Evolutionary conservation across 371 early-diverging fungal species (phyloP), one percentile per base, ranked within the genome.

Genomic region (Mucor saturninus): DNA sequence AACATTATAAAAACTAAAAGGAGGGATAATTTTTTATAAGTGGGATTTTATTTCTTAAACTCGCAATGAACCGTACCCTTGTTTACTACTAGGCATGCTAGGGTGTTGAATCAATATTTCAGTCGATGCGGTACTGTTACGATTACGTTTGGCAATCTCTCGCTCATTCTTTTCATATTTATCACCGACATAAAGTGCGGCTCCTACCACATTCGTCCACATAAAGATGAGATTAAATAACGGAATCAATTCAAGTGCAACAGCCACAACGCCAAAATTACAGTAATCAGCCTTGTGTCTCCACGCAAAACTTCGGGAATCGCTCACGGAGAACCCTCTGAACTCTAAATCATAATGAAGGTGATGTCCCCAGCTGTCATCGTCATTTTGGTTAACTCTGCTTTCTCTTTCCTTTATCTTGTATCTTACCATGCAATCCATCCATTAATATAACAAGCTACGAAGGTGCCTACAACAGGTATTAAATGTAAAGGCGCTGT

Each of bases 201-300:
- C 86, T 7, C 87, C 90, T 4, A 91, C 87, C n/a, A 86, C 84
- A 59, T 91, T 91, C 5, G 93, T 91, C 83, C 88, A 91, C 72
- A 89, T 82, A 61, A 91, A 91, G 1, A 92, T 32, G 15, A 89
- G 59, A 40, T 88, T 87, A 50, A 86, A 83, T 2, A 92, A 51
- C 3, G 91, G 91, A 4, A 92, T 74, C 59, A 89, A 64, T 61
- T 89, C 88, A 11, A 91, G 65, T 1, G 79, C 86, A 0, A 86
- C 81, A 2, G 89, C 88, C 0, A 86, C 82, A 2, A 76, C 66
- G 4, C 92, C 92, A 75, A 92, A 92, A 11, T 73, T 56, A 31
- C 79, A 71, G 55, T 85, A 89, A 2, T 69, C 67, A 2, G 64
- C 51, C 11, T 69, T 58, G 15, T 81, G 72, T 2, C 63, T 49